phyloP scores from a whole-genome alignment of 2,329 filamentous ascomycete species.

The Arachnomyces sp. region DNA sequence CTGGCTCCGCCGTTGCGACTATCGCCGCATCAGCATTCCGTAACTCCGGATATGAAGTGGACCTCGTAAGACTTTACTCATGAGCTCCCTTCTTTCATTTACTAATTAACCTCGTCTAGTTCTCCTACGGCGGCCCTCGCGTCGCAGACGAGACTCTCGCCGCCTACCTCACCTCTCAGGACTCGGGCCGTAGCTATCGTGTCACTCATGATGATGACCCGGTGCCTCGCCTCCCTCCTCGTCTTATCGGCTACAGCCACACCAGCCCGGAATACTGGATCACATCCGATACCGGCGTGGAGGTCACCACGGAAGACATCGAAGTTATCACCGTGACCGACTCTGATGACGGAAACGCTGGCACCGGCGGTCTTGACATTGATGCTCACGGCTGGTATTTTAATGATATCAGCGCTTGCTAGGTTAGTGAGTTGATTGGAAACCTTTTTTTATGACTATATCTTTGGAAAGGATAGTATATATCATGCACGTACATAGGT shows the following conservation, averaged over 20 bases:
- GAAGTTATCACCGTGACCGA: slow-evolving; percentile 17
- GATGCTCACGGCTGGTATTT: too few relatives aligned
- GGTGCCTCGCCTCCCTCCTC: slow-evolving; percentile 59
- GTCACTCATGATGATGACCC: slow-evolving; percentile 62
- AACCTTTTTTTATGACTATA: too few relatives aligned
- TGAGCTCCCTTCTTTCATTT: too few relatives aligned
- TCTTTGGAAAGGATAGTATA: too few relatives aligned
- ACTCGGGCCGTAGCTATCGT: slow-evolving; percentile 45
- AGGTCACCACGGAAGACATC: slow-evolving; percentile 15
- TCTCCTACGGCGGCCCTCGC: slow-evolving; percentile 56
- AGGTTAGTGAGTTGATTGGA: too few relatives aligned
- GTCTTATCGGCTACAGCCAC: slow-evolving; percentile 56
- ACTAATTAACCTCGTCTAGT: too few relatives aligned
- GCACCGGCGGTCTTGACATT: slow-evolving; percentile 11
- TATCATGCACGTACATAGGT: too few relatives aligned
- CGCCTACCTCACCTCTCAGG: slow-evolving; percentile 47
- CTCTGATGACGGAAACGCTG: slow-evolving; percentile 20
- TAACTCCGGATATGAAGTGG: slow-evolving; percentile 27
- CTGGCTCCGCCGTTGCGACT: slow-evolving; percentile 42
- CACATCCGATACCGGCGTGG: slow-evolving; percentile 18
- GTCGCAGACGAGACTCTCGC: slow-evolving; percentile 53
- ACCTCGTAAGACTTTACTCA: slow-evolving; percentile 27
- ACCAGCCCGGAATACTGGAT: slow-evolving; percentile 65
- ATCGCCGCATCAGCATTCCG: slow-evolving; percentile 38
- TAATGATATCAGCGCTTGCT: too few relatives aligned